Evolutionary conservation across 202 grass and related monocot species (phyloP).

Genomic region (Schoenoplectus triqueter): DNA sequence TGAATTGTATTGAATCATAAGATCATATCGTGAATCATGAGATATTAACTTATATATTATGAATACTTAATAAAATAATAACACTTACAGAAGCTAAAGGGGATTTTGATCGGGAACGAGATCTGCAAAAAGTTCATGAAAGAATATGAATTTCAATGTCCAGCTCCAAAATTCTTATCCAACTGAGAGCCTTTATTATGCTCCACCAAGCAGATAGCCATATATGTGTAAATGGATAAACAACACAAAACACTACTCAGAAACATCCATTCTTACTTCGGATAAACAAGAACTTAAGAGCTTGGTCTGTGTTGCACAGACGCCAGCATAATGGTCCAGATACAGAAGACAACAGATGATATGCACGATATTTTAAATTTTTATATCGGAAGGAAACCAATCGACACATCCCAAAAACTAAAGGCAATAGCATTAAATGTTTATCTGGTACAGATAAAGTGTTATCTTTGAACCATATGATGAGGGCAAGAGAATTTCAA

Average conservation of each 20-base stretch:
- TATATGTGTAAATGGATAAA: conserved; percentile 39
- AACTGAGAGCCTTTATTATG: conserved; percentile 54
- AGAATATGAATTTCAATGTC: conserved; percentile 80
- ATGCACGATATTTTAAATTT: conserved; percentile 26
- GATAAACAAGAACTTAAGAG: not conserved
- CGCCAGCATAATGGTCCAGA: conserved; percentile 39
- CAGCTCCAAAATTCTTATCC: conserved; percentile 49
- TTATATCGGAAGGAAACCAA: conserved; percentile 38
- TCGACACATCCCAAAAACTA: conserved; percentile 53
- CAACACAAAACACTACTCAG: conserved; percentile 43
- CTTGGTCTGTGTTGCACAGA: conserved; percentile 17
- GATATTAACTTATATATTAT: too few species aligned
- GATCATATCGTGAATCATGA: too few species aligned
- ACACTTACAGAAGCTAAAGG: conserved; percentile 80
- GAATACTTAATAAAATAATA: not conserved
- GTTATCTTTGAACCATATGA: conserved; percentile 24
- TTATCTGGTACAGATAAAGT: conserved; percentile 18
- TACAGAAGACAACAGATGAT: conserved; percentile 38
- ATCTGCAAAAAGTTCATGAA: conserved; percentile 97
- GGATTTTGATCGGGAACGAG: conserved; percentile 83
- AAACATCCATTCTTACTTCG: conserved; percentile 34
- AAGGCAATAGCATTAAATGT: conserved; percentile 26
- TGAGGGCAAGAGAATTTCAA: conserved; percentile 33
- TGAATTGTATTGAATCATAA: too few species aligned
- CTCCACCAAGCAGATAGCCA: conserved; percentile 46